Evolutionary conservation across 345 rosid species (phyloP).

Genomic region (Aquilaria malaccensis): DNA sequence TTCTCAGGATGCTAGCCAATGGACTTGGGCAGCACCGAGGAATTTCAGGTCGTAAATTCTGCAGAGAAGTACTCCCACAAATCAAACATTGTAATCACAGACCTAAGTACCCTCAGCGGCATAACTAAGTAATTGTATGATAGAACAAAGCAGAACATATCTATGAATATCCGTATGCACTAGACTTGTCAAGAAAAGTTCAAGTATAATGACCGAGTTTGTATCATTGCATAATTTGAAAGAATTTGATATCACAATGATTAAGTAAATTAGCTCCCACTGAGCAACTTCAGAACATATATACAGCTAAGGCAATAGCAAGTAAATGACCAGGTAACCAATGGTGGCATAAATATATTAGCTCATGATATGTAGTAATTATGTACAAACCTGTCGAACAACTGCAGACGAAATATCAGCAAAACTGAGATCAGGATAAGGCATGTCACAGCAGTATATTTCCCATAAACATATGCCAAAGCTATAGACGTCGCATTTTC

Average conservation of each 20-base stretch:
- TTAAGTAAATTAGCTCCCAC: too few species aligned
- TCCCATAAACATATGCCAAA: slow-evolving; percentile 89
- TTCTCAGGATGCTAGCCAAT: slow-evolving; percentile 59
- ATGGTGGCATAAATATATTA: too few species aligned
- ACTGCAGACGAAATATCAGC: slow-evolving; percentile 75
- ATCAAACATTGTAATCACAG: not conserved
- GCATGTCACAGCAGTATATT: slow-evolving; percentile 86
- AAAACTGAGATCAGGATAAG: slow-evolving; percentile 61
- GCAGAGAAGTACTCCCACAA: slow-evolving; percentile 7
- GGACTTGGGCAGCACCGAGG: slow-evolving; percentile 74
- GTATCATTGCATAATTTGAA: too few species aligned
- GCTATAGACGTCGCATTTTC: slow-evolving; percentile 83
- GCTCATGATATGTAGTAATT: not conserved
- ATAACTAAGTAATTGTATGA: too few species aligned
- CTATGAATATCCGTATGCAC: too few species aligned
- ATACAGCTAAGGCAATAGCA: too few species aligned
- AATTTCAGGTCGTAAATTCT: slow-evolving; percentile 70
- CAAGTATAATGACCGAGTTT: too few species aligned
- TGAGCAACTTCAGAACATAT: too few species aligned
- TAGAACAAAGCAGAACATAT: too few species aligned
- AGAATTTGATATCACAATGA: too few species aligned
- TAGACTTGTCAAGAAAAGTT: too few species aligned
- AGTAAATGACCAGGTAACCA: too few species aligned
- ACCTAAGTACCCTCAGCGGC: not conserved
- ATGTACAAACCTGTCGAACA: slow-evolving; percentile 48